phyloP scores from a whole-genome alignment of 768 basidiomycete genomes.

The Hemileccinum impolitum region DNA sequence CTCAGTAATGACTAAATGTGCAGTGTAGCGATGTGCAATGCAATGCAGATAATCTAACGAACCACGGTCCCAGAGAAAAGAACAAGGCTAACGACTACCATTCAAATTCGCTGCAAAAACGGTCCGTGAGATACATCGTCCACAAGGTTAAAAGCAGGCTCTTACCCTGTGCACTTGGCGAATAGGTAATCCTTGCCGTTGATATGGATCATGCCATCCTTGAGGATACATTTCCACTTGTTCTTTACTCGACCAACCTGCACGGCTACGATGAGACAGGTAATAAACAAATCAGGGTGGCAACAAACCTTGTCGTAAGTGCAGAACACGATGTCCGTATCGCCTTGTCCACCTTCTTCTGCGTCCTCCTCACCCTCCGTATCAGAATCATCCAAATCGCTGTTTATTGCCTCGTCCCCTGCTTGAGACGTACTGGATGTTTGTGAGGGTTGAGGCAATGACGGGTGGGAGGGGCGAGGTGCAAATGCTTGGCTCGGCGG shows the following conservation, averaged over 20 bases:
- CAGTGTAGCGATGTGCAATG: constrained; percentile 19
- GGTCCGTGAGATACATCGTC: background rate
- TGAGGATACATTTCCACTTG: constrained; percentile 98
- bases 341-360: constrained; percentile 68
- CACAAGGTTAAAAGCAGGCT: constrained; percentile 2
- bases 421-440: constrained; percentile 34
- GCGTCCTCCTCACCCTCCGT: constrained; percentile 82
- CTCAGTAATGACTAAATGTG: constrained; percentile 25
- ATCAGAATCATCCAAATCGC: constrained; percentile 94
- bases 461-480: constrained; percentile 70
- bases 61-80: constrained; percentile 3
- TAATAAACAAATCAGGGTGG: background rate
- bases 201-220: constrained; percentile 96
- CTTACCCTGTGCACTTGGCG: constrained; percentile 93
- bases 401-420: constrained; percentile 88
- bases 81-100: constrained; percentile 31
- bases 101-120: constrained; percentile 39
- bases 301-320: constrained; percentile 90
- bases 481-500: constrained; percentile 60
- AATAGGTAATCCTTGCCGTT: constrained; percentile 98
- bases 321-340: constrained; percentile 94
- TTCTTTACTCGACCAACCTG: constrained; percentile 99
- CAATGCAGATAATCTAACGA: constrained; percentile 21
- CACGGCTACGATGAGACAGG: background rate
- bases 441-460: constrained; percentile 61